A percentile compares a stretch with the other conserved stretches of the same genome.
Conservation (phyloP, 768 basidiomycete species). For the Brasilioporus rufonigricans region DNA sequence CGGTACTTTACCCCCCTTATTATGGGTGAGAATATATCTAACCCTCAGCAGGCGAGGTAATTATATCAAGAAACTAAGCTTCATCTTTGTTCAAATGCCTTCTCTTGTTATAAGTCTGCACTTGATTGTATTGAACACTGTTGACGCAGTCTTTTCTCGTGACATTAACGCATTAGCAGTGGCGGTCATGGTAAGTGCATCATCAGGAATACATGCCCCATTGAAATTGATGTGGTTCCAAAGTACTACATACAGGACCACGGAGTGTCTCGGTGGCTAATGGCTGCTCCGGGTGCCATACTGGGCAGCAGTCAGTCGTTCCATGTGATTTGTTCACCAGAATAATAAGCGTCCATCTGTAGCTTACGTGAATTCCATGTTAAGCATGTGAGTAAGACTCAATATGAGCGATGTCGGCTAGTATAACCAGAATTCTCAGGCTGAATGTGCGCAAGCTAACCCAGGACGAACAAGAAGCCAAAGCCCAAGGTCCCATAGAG, state of each 20-base stretch:
- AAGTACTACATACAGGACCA: constrained; percentile 18
- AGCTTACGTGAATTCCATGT: constrained; percentile 27
- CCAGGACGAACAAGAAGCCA: constrained; percentile 14
- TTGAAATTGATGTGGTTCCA: background rate
- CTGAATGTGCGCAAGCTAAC: constrained; percentile 17
- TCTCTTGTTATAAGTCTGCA: background rate
- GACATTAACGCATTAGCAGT: constrained; percentile 13
- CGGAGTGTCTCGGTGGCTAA: background rate
- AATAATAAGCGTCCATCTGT: background rate
- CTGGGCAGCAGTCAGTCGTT: constrained; percentile 17
- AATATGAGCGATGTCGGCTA: background rate
- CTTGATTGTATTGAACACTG: background rate
- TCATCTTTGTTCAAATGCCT: background rate
- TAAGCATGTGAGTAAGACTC: constrained; percentile 20
- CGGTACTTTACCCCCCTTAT: background rate
- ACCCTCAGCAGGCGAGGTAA: background rate
- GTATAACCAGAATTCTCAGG: background rate
- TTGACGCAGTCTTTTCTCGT: background rate
- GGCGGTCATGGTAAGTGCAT: constrained; percentile 10
- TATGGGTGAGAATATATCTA: background rate
- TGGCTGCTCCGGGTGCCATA: constrained; percentile 7
- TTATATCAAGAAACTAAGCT: constrained; percentile 8
- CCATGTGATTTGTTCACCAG: background rate
- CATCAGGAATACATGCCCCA: background rate
- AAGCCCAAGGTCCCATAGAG: constrained; percentile 1